These are phyloP conservation scores for Carallia pectinifolia DNA, from an alignment of 345 rosid genomes.

Conservation along the genomic window DNA sequence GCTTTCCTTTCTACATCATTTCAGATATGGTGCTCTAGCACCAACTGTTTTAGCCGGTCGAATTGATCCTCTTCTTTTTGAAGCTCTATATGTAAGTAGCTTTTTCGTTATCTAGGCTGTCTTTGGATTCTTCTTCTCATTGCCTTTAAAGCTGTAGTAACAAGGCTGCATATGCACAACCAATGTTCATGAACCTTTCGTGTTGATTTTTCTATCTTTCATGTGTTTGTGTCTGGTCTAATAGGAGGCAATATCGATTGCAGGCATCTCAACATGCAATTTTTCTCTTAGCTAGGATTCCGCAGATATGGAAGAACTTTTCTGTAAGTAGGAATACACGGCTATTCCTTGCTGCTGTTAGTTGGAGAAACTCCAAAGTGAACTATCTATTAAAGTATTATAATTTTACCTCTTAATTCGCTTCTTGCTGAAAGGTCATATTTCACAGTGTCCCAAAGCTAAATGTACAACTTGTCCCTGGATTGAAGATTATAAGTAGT, in stretches of 20 bases:
- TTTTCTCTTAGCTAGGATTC: constrained; percentile 85
- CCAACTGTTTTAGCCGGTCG: constrained; percentile 81
- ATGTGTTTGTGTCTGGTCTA: background rate
- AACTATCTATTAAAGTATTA: background rate
- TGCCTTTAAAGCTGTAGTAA: background rate
- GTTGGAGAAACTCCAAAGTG: background rate
- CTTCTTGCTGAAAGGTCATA: too few relatives aligned
- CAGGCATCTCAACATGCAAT: constrained; percentile 97
- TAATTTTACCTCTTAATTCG: too few relatives aligned
- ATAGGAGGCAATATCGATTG: constrained; percentile 17
- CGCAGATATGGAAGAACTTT: constrained; percentile 89
- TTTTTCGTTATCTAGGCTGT: background rate
- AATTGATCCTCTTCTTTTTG: constrained; percentile 77
- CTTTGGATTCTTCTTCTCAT: background rate
- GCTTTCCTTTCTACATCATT: constrained; percentile 33
- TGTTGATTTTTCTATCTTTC: background rate
- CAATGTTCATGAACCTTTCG: background rate
- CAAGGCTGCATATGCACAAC: background rate
- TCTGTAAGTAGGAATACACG: constrained; percentile 44
- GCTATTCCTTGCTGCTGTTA: background rate
- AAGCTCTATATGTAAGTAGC: constrained; percentile 82
- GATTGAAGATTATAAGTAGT: too few relatives aligned
- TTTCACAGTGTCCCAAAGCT: too few relatives aligned
- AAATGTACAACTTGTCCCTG: too few relatives aligned
- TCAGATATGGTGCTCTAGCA: constrained; percentile 78